Percentiles rank a stretch among this genome's conserved stretches.
Evolutionary conservation across 2,329 filamentous ascomycete genomes (phyloP).

Genomic region (Ophiobolus disseminans): DNA sequence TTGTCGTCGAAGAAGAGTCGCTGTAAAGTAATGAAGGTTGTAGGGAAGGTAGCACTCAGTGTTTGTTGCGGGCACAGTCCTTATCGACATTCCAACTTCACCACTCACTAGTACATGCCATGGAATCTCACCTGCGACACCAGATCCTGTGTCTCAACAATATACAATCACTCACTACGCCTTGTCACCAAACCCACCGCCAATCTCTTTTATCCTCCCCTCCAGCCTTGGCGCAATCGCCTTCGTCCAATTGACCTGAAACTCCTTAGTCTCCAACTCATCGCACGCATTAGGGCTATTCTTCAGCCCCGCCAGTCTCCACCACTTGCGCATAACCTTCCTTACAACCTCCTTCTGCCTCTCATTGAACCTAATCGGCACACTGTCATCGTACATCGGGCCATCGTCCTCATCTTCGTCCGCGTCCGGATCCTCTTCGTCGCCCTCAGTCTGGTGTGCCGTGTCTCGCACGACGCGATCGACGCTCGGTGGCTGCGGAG

Average conservation of each 20-base stretch:
- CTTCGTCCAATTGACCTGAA: slow-evolving; percentile 74
- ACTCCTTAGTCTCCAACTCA: slow-evolving; percentile 65
- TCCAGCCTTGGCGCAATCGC: slow-evolving; percentile 80
- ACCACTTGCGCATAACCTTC: slow-evolving; percentile 76
- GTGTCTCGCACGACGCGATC: slow-evolving; percentile 16
- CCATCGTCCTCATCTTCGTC: slow-evolving; percentile 51
- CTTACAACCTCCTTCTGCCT: slow-evolving; percentile 68
- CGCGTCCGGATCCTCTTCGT: slow-evolving; percentile 40
- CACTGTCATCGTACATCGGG: slow-evolving; percentile 50
- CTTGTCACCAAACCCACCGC: too few relatives aligned
- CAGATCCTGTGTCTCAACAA: too few relatives aligned
- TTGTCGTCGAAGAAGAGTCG: too few relatives aligned
- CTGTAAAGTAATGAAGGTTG: too few relatives aligned
- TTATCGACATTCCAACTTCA: too few relatives aligned
- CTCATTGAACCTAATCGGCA: slow-evolving; percentile 51
- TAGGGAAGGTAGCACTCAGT: too few relatives aligned
- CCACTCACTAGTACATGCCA: too few relatives aligned
- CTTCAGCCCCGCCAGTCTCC: slow-evolving; percentile 69
- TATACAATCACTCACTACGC: not conserved
- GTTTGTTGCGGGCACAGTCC: too few relatives aligned
- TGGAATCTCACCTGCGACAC: too few relatives aligned
- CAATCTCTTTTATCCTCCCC: slow-evolving; percentile 68
- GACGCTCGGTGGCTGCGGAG: slow-evolving; percentile 20
- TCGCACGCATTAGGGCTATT: slow-evolving; percentile 58
- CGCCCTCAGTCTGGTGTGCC: slow-evolving; percentile 21